Base-by-base conservation (phyloP, 768 basidiomycete species). In the Pisolithus orientalis region DNA sequence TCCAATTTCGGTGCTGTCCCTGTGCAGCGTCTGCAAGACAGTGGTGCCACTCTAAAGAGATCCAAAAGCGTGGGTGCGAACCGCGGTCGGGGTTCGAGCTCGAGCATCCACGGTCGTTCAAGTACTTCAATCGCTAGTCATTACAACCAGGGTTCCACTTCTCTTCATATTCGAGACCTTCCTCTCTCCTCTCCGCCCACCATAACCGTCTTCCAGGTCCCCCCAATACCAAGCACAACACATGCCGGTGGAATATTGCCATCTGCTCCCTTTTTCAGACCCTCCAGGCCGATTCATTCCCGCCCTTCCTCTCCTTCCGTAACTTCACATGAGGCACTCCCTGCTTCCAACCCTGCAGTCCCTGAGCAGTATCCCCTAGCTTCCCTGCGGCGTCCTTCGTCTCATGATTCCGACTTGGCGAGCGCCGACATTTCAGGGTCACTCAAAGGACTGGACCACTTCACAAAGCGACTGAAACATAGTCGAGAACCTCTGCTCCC, bases 191-290 rank as follows among this genome's bases (percentile, higher is more conserved):
- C 70, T 16, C 60, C 66, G 1, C 64, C 67, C 0, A 60, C 65
- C 13, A 17, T 62, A n/a, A 49, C 65, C 44, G 37, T 60, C n/a
- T 67, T 66, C 50, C 58, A 57, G 44, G 34, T 64, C 24, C 52
- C 64, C 37, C 28, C 59, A 32, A 27, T 51, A 10, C 58, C 60
- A n/a, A 54, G 50, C n/a, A 50, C 78, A 1, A 84, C 85, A 0
- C 85, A 89, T 65, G 83, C 83, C 11, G 80, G 81, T 42, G 88
- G 87, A 31, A 85, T 90, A 17, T 81, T 84, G 51, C 87, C 90
- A 14, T 83, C 87, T 9, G 80, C 87, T 5, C 84, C 85, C 6
- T 90, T 91, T 71, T 90, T 90, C 62, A 80, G 75, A 21, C 86
- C 87, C 4, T 78, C 82, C 5, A 76, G 82, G 47, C 88, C 86